Evolutionary conservation across 164 flowering plant genomes (phyloP).

Genomic region (Annona squamosa): DNA sequence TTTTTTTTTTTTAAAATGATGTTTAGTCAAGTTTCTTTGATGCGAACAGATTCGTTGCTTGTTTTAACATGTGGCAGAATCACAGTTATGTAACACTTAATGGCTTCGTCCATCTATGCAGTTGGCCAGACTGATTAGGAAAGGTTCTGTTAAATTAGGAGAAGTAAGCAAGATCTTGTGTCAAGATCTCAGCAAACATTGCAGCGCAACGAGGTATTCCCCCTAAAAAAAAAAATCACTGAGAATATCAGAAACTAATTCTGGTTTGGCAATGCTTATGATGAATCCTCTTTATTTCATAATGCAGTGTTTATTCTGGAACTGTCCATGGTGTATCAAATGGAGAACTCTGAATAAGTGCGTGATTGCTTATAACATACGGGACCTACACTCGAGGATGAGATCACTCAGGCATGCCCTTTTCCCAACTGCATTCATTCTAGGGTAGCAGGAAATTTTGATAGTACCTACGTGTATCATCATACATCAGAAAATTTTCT

Average conservation of each 20-base stretch:
- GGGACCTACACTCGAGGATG: too few relatives aligned
- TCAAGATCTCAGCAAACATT: slow-evolving; percentile 76
- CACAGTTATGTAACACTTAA: background rate
- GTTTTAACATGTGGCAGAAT: background rate
- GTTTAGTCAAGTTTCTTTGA: background rate
- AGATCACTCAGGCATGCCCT: too few relatives aligned
- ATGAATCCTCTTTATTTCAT: background rate
- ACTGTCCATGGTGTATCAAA: background rate
- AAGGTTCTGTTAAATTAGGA: slow-evolving; percentile 64
- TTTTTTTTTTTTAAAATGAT: too few relatives aligned
- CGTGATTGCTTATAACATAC: too few relatives aligned
- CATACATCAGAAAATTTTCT: too few relatives aligned
- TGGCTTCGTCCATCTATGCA: slow-evolving; percentile 24
- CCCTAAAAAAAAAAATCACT: background rate
- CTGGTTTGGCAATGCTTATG: background rate
- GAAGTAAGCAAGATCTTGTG: slow-evolving; percentile 72
- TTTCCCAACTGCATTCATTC: too few relatives aligned
- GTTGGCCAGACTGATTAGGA: slow-evolving; percentile 74
- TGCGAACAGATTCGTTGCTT: background rate
- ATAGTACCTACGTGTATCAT: too few relatives aligned
- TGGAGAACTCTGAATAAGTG: slow-evolving; percentile 1
- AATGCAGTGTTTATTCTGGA: background rate
- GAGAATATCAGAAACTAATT: background rate
- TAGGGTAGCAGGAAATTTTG: too few relatives aligned
- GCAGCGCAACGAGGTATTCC: slow-evolving; percentile 54